Conservation (phyloP, 108 stramenopile genomes). For the Bacterosira constricta region DNA sequence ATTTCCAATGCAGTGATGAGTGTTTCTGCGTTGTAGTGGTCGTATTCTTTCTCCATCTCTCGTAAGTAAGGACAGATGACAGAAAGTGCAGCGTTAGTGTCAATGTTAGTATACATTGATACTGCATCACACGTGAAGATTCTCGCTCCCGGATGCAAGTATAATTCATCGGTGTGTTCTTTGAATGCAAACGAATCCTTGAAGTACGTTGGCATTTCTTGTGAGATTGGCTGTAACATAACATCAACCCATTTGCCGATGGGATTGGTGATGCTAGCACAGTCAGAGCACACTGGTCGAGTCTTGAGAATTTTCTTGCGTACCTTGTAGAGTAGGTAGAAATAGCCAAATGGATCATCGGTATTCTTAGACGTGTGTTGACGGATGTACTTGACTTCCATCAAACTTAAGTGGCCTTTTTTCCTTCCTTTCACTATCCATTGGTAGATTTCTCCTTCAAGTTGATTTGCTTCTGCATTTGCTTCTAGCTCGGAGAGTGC, state of each 20-base stretch:
- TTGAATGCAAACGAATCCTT: background rate
- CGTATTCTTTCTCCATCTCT: background rate
- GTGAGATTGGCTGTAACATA: slow-evolving; percentile 2
- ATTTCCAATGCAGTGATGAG: slow-evolving; percentile 12
- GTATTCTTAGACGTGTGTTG: background rate
- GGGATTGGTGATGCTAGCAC: background rate
- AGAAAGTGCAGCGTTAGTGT: slow-evolving; percentile 12
- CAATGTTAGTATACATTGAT: slow-evolving; percentile 42
- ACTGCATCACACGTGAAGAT: slow-evolving; percentile 33
- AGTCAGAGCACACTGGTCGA: slow-evolving; percentile 3
- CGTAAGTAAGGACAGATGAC: slow-evolving; percentile 3
- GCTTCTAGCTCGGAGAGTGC: too few species aligned
- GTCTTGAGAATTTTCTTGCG: background rate
- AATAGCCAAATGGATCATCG: background rate
- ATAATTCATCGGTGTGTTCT: background rate
- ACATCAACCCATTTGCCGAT: slow-evolving; percentile 6
- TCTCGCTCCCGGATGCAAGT: slow-evolving; percentile 1
- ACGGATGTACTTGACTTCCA: background rate
- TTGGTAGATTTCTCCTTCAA: too few species aligned
- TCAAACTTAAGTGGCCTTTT: background rate
- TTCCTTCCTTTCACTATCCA: background rate
- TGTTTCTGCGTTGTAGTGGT: background rate
- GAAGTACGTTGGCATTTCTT: background rate
- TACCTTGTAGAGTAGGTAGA: background rate
- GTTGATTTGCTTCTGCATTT: too few species aligned